A percentile compares a stretch with the other conserved stretches of the same genome.
Evolutionary conservation across 179 eudicot genomes (phyloP).

Genomic region (Corrigiola litoralis): DNA sequence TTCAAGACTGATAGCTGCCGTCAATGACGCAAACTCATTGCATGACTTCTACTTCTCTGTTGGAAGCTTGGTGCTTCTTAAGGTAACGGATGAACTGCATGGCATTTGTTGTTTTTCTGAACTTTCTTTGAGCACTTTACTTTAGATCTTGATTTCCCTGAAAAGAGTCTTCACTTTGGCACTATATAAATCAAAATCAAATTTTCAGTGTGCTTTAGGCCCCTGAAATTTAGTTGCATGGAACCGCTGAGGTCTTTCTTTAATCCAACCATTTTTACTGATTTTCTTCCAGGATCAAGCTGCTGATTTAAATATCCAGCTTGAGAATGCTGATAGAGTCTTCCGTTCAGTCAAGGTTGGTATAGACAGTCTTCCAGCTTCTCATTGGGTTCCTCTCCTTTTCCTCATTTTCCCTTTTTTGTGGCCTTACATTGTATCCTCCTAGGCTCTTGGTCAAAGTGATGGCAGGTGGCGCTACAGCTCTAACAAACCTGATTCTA

Average conservation of each 20-base stretch:
- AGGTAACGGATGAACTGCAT: slow-evolving; percentile 42
- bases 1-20: slow-evolving; percentile 57
- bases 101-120: background rate
- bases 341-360: slow-evolving; percentile 77
- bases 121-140: background rate
- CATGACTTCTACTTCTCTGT: slow-evolving; percentile 64
- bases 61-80: slow-evolving; percentile 63
- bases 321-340: slow-evolving; percentile 55
- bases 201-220: background rate
- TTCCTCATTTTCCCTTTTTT: background rate
- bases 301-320: slow-evolving; percentile 53
- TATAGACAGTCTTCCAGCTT: slow-evolving; percentile 7
- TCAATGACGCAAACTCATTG: slow-evolving; percentile 49
- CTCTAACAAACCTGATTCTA: slow-evolving; percentile 78
- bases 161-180: too few relatives aligned
- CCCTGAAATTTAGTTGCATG: background rate
- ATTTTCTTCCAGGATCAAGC: slow-evolving; percentile 49
- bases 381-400: background rate
- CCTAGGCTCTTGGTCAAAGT: slow-evolving; percentile 87
- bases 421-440: slow-evolving; percentile 7
- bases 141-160: too few relatives aligned
- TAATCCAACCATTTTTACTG: background rate
- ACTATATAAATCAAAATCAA: too few relatives aligned
- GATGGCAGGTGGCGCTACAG: slow-evolving; percentile 97
- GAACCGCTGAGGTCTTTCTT: background rate